Base-by-base conservation (phyloP, 2,329 filamentous ascomycete species). In the Claviceps citrina region DNA sequence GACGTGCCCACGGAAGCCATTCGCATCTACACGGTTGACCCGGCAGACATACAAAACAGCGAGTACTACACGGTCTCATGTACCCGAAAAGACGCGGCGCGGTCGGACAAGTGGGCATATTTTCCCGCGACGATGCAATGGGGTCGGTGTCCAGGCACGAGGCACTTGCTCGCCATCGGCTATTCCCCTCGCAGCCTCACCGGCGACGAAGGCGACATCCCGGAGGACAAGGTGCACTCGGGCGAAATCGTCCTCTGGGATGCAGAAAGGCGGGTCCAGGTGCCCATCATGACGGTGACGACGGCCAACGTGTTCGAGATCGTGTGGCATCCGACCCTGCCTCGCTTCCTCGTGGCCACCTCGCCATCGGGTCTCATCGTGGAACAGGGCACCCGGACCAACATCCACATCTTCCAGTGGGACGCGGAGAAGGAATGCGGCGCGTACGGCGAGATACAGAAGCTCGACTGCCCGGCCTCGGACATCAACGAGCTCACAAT, bases 291-390 rank as follows among this genome's bases (percentile, higher is more conserved):
- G 16, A 67, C 68, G 3, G 68, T 65, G 1, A 67, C 66, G 1
- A 67, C 65, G 1, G 66, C 73, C 34, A 79, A 80, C 42, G 71
- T 78, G 2, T 80, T 80, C 33, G 76, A 80, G 48, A 70, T 78
- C 2, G 59, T 66, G 0, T 80, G 76, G 76, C 76, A 80, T 49
- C 75, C 76, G 0, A 62, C 51, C 0, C 59, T 69, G 34, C 56
- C 61, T 3, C 60, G 62, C 18, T 79, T 79, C 46, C 58, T 73
- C 5, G 72, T 66, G 4, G 75, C 73, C 2, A 78, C 73, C 0
- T 71, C 73, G 0, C 70, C 71, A 0, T 61, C 58, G 7, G 65
- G 65, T 10, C 54, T 60, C n/a, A 61, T 63, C 26, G 50, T 63
- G 4, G 64, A 70, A 22, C 54, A 64, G 18, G 48, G 60, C 5